These are phyloP conservation scores for Alternaria alternata DNA, from an alignment of 2,329 filamentous ascomycete genomes.

Conservation along the genomic window DNA sequence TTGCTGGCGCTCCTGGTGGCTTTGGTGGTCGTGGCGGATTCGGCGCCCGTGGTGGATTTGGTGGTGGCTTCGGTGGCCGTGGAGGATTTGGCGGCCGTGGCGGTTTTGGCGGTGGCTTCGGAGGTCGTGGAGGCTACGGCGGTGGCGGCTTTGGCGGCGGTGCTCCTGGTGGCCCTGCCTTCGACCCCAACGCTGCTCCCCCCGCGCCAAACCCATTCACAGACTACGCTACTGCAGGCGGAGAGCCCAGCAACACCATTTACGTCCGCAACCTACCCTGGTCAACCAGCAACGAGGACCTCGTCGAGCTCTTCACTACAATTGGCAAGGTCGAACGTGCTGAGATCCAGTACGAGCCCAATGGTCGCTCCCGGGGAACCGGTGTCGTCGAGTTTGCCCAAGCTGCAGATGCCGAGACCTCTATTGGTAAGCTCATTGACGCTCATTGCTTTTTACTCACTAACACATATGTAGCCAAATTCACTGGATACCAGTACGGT, in stretches of 20 bases:
- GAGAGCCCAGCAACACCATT: constrained; percentile 83
- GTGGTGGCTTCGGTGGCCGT: constrained; percentile 48
- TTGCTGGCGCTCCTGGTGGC: constrained; percentile 68
- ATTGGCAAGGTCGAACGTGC: constrained; percentile 98
- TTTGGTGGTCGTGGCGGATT: constrained; percentile 51
- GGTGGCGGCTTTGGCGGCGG: constrained; percentile 53
- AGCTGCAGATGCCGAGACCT: constrained; percentile 84
- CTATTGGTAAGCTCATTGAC: constrained; percentile 69
- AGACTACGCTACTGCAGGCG: constrained; percentile 86
- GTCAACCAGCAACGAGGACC: constrained; percentile 98
- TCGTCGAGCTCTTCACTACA: constrained; percentile 95
- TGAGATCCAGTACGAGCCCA: constrained; percentile 99
- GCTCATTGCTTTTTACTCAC: neutral
- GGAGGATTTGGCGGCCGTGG: constrained; percentile 62
- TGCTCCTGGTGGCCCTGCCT: constrained; percentile 47
- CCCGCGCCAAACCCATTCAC: constrained; percentile 88
- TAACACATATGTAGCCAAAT: constrained; percentile 71
- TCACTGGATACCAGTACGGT: constrained; percentile 97
- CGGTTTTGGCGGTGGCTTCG: constrained; percentile 60
- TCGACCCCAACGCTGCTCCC: constrained; percentile 60
- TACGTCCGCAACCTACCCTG: constrained; percentile 98
- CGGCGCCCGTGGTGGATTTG: constrained; percentile 25
- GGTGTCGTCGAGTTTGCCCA: constrained; percentile 95
- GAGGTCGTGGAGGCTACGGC: constrained; percentile 43
- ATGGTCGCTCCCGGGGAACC: constrained; percentile 91